Percentiles rank a stretch among this genome's conserved stretches.
phyloP scores from a whole-genome alignment of 345 rosid genomes.

The Citrus mangshanensis region DNA sequence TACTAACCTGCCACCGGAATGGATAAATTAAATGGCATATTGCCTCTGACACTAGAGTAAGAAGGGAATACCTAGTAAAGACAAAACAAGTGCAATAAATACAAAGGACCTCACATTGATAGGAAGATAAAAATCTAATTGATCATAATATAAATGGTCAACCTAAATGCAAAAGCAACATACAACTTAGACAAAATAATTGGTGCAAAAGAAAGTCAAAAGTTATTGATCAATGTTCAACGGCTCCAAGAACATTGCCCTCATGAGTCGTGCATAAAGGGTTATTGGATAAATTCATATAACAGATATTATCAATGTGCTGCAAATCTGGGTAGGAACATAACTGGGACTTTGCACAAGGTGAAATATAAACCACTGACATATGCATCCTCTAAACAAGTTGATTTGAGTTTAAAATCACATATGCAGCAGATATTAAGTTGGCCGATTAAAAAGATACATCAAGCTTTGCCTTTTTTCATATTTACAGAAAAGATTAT shows the following conservation, averaged over 20 bases:
- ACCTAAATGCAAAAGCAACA: not conserved
- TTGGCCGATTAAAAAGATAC: not conserved
- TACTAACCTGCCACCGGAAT: slow-evolving; percentile 91
- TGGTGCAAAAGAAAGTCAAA: not conserved
- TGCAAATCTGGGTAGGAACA: not conserved
- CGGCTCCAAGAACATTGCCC: not conserved
- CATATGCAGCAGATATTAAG: not conserved
- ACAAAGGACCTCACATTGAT: slow-evolving; percentile 5
- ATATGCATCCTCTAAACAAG: not conserved
- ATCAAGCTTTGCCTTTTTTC: not conserved
- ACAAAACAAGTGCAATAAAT: slow-evolving; percentile 11
- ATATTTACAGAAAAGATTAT: not conserved
- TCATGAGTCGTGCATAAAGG: not conserved
- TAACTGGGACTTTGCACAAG: not conserved
- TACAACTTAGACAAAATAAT: not conserved
- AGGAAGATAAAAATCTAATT: not conserved
- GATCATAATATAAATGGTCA: not conserved
- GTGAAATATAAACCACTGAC: not conserved
- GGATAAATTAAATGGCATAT: slow-evolving; percentile 98
- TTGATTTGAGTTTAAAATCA: not conserved
- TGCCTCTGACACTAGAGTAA: slow-evolving; percentile 89
- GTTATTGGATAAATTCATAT: not conserved
- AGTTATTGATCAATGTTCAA: not conserved
- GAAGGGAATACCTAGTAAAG: slow-evolving; percentile 76
- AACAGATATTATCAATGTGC: not conserved